These are phyloP conservation scores for Picochlorum sp. DNA, from an alignment of 139 green algal genomes.

Conservation along the genomic window DNA sequence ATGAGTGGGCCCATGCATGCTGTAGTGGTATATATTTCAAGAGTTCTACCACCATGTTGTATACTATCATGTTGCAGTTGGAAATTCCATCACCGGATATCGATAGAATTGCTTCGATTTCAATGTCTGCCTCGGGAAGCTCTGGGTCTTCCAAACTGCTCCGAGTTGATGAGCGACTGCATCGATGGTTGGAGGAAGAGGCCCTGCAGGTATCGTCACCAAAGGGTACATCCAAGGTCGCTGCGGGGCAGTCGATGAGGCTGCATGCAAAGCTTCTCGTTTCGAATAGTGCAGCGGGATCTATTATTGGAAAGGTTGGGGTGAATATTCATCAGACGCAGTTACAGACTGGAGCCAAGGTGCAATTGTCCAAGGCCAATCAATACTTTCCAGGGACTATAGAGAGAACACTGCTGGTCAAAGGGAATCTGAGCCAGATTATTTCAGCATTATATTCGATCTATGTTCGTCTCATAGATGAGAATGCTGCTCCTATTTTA, in stretches of 20 bases:
- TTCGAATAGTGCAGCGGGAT: conserved; percentile 56
- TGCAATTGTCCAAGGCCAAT: conserved; percentile 49
- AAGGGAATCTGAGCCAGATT: conserved; percentile 46
- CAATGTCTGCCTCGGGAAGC: too few species aligned
- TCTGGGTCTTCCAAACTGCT: too few species aligned
- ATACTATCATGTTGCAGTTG: conserved; percentile 3
- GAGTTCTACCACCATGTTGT: neutral
- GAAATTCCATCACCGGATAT: conserved; percentile 1
- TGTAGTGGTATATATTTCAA: neutral
- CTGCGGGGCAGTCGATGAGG: neutral
- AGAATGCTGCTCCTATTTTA: conserved; percentile 25
- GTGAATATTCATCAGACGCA: conserved; percentile 71
- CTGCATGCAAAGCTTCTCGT: conserved; percentile 61
- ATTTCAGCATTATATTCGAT: conserved; percentile 69
- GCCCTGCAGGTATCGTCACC: too few species aligned
- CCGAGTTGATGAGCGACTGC: too few species aligned
- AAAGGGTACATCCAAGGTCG: too few species aligned
- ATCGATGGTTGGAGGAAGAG: too few species aligned
- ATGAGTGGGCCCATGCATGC: too few species aligned
- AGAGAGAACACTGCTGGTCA: conserved; percentile 66
- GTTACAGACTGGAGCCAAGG: conserved; percentile 42
- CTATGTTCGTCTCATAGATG: conserved; percentile 49
- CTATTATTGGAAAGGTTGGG: conserved; percentile 61
- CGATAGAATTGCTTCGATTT: neutral
- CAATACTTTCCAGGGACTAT: conserved; percentile 56